A percentile compares a stretch with the other conserved stretches of the same genome.
phyloP scores from a whole-genome alignment of 2,329 filamentous ascomycete genomes.

The Parastagonospora nodorum region DNA sequence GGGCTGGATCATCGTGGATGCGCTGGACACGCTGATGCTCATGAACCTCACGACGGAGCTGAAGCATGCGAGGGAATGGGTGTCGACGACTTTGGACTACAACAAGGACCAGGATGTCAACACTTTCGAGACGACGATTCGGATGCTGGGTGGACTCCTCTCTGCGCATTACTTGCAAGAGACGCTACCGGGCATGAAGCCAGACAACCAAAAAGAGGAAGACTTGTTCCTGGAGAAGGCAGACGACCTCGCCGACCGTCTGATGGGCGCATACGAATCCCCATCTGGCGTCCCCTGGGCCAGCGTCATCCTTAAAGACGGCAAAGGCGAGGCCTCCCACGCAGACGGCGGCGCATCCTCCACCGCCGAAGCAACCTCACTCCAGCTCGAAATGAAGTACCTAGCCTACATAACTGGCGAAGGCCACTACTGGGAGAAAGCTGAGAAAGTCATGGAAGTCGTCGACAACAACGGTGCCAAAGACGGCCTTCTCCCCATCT shows the following conservation, averaged over 20 bases:
- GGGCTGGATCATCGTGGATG: slow-evolving; percentile 98
- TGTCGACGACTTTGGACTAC: slow-evolving; percentile 78
- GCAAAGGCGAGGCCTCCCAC: slow-evolving; percentile 78
- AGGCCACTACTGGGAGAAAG: slow-evolving; percentile 87
- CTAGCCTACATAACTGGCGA: slow-evolving; percentile 93
- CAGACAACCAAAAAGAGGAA: slow-evolving; percentile 74
- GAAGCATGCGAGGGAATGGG: slow-evolving; percentile 85
- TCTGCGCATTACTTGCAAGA: slow-evolving; percentile 95
- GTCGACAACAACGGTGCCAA: slow-evolving; percentile 79
- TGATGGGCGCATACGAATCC: slow-evolving; percentile 87
- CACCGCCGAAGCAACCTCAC: slow-evolving; percentile 87
- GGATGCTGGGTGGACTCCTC: slow-evolving; percentile 91
- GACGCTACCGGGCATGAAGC: slow-evolving; percentile 77
- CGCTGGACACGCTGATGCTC: slow-evolving; percentile 93
- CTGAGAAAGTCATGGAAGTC: slow-evolving; percentile 88
- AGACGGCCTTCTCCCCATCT: slow-evolving; percentile 91
- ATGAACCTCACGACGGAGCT: slow-evolving; percentile 95
- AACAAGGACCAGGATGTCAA: slow-evolving; percentile 95
- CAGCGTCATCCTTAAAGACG: slow-evolving; percentile 83
- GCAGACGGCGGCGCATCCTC: slow-evolving; percentile 86
- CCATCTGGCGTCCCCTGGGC: slow-evolving; percentile 85
- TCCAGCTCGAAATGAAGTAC: slow-evolving; percentile 98
- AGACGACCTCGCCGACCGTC: slow-evolving; percentile 84
- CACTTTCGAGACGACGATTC: slow-evolving; percentile 96
- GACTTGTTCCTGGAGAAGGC: slow-evolving; percentile 97